Conservation (phyloP, 2,329 filamentous ascomycete species). For the Graphilbum fragrans region DNA sequence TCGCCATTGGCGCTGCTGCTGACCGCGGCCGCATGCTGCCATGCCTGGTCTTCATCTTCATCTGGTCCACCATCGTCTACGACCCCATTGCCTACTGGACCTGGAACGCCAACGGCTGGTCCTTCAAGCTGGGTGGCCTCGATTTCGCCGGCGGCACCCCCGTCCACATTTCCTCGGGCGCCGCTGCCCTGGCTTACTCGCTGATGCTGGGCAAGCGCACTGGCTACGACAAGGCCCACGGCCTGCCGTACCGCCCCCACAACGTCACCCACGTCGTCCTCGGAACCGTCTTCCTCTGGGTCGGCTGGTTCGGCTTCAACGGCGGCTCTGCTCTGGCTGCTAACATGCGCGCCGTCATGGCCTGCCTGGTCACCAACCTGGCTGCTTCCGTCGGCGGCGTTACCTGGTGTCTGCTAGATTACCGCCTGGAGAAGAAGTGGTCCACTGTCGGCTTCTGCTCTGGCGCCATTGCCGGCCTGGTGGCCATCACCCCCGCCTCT, state of each 20-base stretch:
- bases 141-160: slow-evolving; percentile 68
- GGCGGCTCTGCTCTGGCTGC: slow-evolving; percentile 70
- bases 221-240: slow-evolving; percentile 47
- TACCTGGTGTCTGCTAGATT: slow-evolving; percentile 78
- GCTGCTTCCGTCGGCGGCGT: slow-evolving; percentile 72
- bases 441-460: slow-evolving; percentile 90
- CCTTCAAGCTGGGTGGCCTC: slow-evolving; percentile 54
- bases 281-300: slow-evolving; percentile 71
- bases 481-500: slow-evolving; percentile 75
- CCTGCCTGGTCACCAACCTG: slow-evolving; percentile 77
- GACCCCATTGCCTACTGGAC: slow-evolving; percentile 67
- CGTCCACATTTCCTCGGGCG: slow-evolving; percentile 63
- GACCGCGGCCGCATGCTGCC: slow-evolving; percentile 51
- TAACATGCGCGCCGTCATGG: slow-evolving; percentile 82
- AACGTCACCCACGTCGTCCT: slow-evolving; percentile 64
- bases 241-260: slow-evolving; percentile 57
- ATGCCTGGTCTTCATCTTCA: slow-evolving; percentile 54
- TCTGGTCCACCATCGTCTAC: slow-evolving; percentile 62
- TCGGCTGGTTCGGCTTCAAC: slow-evolving; percentile 96
- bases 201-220: slow-evolving; percentile 60
- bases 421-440: slow-evolving; percentile 87
- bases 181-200: slow-evolving; percentile 60
- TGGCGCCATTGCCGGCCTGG: slow-evolving; percentile 74
- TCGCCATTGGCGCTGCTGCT: slow-evolving; percentile 47
- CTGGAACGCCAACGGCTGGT: slow-evolving; percentile 64